Percentiles rank a stretch among this genome's conserved stretches.
phyloP scores from a whole-genome alignment of 129 eudicot genomes.

The Gnaphalium uliginosum region DNA sequence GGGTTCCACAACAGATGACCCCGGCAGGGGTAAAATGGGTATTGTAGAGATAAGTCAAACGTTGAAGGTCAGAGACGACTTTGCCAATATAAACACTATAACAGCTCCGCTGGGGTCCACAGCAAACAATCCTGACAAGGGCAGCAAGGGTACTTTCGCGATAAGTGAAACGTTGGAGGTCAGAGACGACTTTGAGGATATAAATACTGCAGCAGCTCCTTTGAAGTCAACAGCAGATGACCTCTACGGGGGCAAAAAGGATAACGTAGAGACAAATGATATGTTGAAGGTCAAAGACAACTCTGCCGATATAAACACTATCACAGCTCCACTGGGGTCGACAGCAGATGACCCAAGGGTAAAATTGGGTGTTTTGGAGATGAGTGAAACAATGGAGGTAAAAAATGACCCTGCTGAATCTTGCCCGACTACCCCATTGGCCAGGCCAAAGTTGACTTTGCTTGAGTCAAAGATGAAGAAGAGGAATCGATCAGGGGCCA shows the following conservation, averaged over 20 bases:
- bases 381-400: constrained; percentile 16
- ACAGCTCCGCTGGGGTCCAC: background rate
- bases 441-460: constrained; percentile 38
- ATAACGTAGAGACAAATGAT: background rate
- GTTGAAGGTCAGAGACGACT: background rate
- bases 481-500: constrained; percentile 54
- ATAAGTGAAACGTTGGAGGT: background rate
- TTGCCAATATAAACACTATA: background rate
- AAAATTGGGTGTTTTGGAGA: background rate
- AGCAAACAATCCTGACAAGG: background rate
- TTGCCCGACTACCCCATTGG: constrained; percentile 44
- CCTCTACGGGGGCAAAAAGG: background rate
- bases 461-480: constrained; percentile 59
- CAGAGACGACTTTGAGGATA: background rate
- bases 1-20: background rate
- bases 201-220: constrained; percentile 1
- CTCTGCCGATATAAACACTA: background rate
- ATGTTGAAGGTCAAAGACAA: constrained; percentile 11
- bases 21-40: background rate
- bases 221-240: constrained; percentile 1
- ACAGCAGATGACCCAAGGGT: background rate
- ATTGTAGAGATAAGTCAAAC: background rate
- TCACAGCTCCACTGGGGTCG: constrained; percentile 9
- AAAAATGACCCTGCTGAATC: constrained; percentile 23
- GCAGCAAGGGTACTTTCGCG: background rate